These are phyloP conservation scores for Penstemon barbatus DNA, from an alignment of 257 asterid genomes.

Conservation along the genomic window DNA sequence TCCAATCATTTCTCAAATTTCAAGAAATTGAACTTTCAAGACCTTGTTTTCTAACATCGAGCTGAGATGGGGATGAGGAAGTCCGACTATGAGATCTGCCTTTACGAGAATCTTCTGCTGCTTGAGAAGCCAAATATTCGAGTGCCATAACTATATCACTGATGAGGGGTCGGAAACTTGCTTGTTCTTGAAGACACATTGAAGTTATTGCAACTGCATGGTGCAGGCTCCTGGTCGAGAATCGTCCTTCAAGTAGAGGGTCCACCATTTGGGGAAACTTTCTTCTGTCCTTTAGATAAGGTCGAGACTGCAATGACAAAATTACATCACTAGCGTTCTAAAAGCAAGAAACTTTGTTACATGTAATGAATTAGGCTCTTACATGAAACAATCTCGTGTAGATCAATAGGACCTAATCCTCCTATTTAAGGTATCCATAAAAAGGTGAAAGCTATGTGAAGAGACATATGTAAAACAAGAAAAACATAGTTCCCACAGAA, in stretches of 20 bases:
- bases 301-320: conserved; percentile 50
- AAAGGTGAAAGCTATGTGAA: no score
- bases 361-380: no score
- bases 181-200: conserved; percentile 74
- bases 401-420: no score
- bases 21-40: conserved; percentile 9
- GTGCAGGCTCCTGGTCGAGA: conserved; percentile 50
- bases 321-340: no score
- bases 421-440: no score
- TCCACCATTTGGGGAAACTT: conserved; percentile 53
- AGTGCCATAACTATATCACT: conserved; percentile 62
- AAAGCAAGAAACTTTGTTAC: no score
- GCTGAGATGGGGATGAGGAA: conserved; percentile 22
- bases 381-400: no score
- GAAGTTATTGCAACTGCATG: conserved; percentile 61
- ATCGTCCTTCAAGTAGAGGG: conserved; percentile 50
- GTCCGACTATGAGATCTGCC: conserved; percentile 18
- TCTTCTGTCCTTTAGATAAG: conserved; percentile 53
- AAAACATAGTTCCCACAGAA: no score
- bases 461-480: no score
- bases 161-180: conserved; percentile 52
- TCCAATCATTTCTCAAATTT: background rate
- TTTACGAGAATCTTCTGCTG: conserved; percentile 36
- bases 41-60: conserved; percentile 19
- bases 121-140: conserved; percentile 52